phyloP scores from a whole-genome alignment of 306 rosid genomes.

The Prunus davidiana region DNA sequence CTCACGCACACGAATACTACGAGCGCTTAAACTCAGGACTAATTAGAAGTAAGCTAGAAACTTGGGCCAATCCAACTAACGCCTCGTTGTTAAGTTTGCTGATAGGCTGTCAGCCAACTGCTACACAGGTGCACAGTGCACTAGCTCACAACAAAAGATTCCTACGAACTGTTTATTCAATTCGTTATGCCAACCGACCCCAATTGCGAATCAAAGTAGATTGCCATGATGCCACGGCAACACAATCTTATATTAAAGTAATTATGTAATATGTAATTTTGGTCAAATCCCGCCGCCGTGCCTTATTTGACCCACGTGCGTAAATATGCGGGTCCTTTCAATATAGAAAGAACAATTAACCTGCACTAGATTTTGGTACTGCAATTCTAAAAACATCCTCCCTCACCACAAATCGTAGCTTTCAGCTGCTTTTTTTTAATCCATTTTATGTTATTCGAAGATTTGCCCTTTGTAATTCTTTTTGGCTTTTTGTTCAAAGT shows the following conservation, averaged over 20 bases:
- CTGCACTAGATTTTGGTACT: background rate
- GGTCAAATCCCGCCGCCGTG: conserved; percentile 39
- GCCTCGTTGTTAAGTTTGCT: too few relatives aligned
- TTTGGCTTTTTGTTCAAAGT: background rate
- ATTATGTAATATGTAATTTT: background rate
- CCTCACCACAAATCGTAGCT: conserved; percentile 5
- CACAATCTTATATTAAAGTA: background rate
- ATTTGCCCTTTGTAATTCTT: background rate
- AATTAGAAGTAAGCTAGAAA: too few relatives aligned
- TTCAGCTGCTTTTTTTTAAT: background rate
- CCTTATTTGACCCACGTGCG: conserved; percentile 36
- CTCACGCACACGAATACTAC: too few relatives aligned
- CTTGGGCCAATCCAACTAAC: too few relatives aligned
- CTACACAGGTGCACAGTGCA: background rate
- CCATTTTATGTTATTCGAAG: background rate
- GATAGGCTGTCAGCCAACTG: background rate
- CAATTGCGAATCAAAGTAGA: too few relatives aligned
- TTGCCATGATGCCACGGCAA: background rate
- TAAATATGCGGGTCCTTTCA: background rate
- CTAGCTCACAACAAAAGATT: background rate
- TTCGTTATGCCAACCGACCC: background rate
- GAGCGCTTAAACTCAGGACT: too few relatives aligned
- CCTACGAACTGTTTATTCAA: background rate
- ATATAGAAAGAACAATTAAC: background rate
- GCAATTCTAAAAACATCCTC: conserved; percentile 20